These are phyloP conservation scores for Phycomyces blakesleeanus DNA, from an alignment of 192 early-diverging fungal species.

Conservation along the genomic window DNA sequence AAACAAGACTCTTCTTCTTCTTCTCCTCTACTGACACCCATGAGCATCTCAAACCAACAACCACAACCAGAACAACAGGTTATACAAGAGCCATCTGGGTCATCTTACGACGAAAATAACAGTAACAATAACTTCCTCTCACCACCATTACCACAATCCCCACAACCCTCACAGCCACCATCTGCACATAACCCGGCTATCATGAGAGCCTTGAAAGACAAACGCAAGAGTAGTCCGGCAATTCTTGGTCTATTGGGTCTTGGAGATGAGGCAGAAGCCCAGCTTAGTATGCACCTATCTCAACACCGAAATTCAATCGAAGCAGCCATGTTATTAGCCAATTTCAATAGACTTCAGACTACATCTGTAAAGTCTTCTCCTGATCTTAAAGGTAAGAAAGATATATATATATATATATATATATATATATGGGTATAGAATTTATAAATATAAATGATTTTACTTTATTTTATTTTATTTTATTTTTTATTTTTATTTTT, in stretches of 20 bases:
- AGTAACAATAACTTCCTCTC: too few species aligned
- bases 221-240: slow-evolving; percentile 37
- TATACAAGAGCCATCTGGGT: slow-evolving; percentile 3
- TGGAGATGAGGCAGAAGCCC: slow-evolving; percentile 3
- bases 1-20: slow-evolving; percentile 2
- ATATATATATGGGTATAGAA: too few species aligned
- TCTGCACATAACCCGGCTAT: slow-evolving; percentile 16
- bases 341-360: slow-evolving; percentile 23
- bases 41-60: neutral
- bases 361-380: slow-evolving; percentile 3
- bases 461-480: too few species aligned
- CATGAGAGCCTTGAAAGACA: slow-evolving; percentile 25
- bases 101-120: slow-evolving; percentile 3
- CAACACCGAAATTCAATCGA: slow-evolving; percentile 37
- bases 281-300: slow-evolving; percentile 26
- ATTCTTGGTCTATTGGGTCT: slow-evolving; percentile 25
- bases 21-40: slow-evolving; percentile 4
- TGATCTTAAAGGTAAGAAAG: slow-evolving; percentile 15
- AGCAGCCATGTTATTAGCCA: slow-evolving; percentile 36
- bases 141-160: too few species aligned
- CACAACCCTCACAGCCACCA: too few species aligned
- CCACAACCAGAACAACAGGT: too few species aligned
- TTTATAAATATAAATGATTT: too few species aligned
- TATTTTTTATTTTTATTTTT: too few species aligned
- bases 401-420: too few species aligned